Evolutionary conservation across 306 rosid species (phyloP), one percentile per base, ranked within the genome.

Genomic region (Vigna reflexopilosa): DNA sequence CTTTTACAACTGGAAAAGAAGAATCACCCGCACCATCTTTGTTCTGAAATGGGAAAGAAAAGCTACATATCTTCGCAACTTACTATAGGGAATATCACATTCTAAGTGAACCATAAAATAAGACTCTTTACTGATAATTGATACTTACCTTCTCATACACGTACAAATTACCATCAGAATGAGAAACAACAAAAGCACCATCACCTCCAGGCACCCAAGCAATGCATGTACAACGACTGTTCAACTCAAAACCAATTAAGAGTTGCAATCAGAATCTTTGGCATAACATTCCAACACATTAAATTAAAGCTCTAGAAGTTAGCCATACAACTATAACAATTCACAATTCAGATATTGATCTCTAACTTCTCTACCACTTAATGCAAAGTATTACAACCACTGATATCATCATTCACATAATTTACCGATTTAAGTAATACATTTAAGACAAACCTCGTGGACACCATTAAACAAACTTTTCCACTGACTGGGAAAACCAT

Each of bases 121-220:
- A 79, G 78, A 22, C 70, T 65, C 81, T 76, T 40, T 76, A 73
- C 22, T 17, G 34, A 83, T 54, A 32, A 74, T 45, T n/a, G 75
- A 77, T 73, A 81, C 97, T 87, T 87, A 85, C 99, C 97, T 96
- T 96, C 80, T 93, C 97, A 79, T 93, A 96, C 79, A 91, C 83
- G 26, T 87, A 96, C 81, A 93, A 76, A 86, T 93, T 96, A 83
- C 99, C 99, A 84, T 96, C 99, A 1, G 96, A 84, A 80, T 96
- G 98, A 82, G 96, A 90, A 38, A 93, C 98, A 83, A 91, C 91
- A 76, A 96, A 96, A 84, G 92, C 82, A 58, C 97, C 96, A 67
- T 96, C 97, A 75, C 93, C 91, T 80, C 92, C 90, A 47, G 99
- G 97, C 67, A 93, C 90, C 99, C 99, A 96, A 32, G 97, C 87